Evolutionary conservation across 2,329 filamentous ascomycete species (phyloP).

Genomic region (Phaeosphaeria sp.): DNA sequence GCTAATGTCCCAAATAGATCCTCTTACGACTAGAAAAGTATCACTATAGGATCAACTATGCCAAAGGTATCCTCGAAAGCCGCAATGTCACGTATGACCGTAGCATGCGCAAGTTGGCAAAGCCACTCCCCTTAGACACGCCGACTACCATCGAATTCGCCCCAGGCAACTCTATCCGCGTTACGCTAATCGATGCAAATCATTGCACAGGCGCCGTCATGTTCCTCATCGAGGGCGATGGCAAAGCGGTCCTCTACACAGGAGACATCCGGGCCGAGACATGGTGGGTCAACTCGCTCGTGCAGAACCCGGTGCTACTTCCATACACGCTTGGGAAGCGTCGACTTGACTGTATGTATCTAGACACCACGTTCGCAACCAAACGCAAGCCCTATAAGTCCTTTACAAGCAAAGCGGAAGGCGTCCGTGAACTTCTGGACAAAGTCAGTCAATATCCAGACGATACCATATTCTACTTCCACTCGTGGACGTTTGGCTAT

Average conservation of each 20-base stretch:
- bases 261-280: conserved; percentile 86
- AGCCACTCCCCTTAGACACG: conserved; percentile 81
- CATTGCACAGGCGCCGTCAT: conserved; percentile 91
- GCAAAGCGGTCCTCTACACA: conserved; percentile 81
- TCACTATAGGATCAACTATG: conserved; percentile 81
- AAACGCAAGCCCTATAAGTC: conserved; percentile 56
- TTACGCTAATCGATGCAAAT: conserved; percentile 89
- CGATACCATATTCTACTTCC: conserved; percentile 81
- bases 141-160: conserved; percentile 77
- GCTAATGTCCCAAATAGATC: conserved; percentile 53
- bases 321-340: conserved; percentile 66
- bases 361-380: conserved; percentile 82
- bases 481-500: conserved; percentile 92
- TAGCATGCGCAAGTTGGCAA: conserved; percentile 75
- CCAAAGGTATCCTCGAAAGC: conserved; percentile 77
- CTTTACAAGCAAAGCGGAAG: conserved; percentile 74
- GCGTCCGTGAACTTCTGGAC: conserved; percentile 73
- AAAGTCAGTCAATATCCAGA: conserved; percentile 73
- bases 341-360: conserved; percentile 79
- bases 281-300: conserved; percentile 82
- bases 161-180: conserved; percentile 72
- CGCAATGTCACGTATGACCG: conserved; percentile 74
- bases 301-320: conserved; percentile 74
- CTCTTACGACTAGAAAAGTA: conserved; percentile 81
- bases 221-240: conserved; percentile 83